phyloP scores from a whole-genome alignment of 2,329 filamentous ascomycete genomes.

The Magnaporthales sp. region DNA sequence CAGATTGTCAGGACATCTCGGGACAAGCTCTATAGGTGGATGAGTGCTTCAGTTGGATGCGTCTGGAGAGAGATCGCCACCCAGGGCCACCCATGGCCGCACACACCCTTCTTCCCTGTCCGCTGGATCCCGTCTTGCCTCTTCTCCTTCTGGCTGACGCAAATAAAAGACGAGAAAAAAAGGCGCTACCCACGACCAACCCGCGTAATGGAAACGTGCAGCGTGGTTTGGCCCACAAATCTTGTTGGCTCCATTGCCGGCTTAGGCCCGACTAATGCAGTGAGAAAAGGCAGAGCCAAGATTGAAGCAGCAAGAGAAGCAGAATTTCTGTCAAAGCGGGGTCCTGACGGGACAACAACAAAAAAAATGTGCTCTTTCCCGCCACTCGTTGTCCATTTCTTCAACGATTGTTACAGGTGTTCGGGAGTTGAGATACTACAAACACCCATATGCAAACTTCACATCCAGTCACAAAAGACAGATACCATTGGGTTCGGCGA shows the following conservation, averaged over 20 bases:
- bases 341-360: background rate
- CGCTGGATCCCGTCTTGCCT: background rate
- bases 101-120: background rate
- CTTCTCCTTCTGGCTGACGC: background rate
- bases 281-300: background rate
- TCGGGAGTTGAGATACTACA: background rate
- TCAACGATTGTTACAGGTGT: background rate
- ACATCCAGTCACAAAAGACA: background rate
- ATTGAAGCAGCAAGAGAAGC: background rate
- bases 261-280: conserved; percentile 1
- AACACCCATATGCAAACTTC: too few species aligned
- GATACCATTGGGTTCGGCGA: background rate
- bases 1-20: too few species aligned
- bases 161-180: background rate
- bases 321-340: background rate
- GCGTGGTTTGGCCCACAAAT: background rate
- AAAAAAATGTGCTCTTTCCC: background rate
- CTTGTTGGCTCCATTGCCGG: background rate
- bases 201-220: background rate
- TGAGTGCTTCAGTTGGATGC: background rate
- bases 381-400: background rate
- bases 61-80: background rate
- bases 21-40: background rate
- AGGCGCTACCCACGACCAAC: background rate
- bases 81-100: background rate